Evolutionary conservation across 2,329 filamentous ascomycete genomes (phyloP).

Genomic region (Clonostachys rhizophaga): DNA sequence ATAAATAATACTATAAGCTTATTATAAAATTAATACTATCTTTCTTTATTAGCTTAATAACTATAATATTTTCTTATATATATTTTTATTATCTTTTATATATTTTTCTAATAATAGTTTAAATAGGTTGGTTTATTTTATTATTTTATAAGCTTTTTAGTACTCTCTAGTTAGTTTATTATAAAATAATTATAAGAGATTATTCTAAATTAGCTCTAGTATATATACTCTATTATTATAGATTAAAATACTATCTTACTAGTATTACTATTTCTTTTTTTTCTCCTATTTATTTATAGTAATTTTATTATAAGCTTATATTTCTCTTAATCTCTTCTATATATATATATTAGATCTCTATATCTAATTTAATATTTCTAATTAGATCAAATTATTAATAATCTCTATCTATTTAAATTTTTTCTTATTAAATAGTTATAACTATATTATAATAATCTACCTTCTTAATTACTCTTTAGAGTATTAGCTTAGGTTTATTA

Average conservation of each 20-base stretch:
- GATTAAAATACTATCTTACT: not conserved
- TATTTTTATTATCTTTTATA: not conserved
- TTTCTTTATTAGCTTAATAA: not conserved
- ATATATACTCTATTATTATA: not conserved
- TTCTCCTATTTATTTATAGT: not conserved
- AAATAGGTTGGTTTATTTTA: not conserved
- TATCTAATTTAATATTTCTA: not conserved
- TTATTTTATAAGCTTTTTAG: not conserved
- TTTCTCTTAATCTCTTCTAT: not conserved
- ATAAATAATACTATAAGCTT: not conserved
- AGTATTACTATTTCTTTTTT: constrained; percentile 1
- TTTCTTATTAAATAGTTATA: not conserved
- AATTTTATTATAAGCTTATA: not conserved
- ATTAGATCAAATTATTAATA: not conserved
- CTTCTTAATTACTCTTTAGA: not conserved
- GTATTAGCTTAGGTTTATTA: not conserved
- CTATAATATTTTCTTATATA: not conserved
- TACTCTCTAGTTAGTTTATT: not conserved
- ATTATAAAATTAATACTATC: not conserved
- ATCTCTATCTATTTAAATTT: not conserved
- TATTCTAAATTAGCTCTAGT: too few relatives aligned
- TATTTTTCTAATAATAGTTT: not conserved
- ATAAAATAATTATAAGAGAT: not conserved
- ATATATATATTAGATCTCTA: not conserved
- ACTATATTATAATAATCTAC: not conserved